phyloP scores from a whole-genome alignment of 2,329 filamentous ascomycete species.

The Botrytis porri region DNA sequence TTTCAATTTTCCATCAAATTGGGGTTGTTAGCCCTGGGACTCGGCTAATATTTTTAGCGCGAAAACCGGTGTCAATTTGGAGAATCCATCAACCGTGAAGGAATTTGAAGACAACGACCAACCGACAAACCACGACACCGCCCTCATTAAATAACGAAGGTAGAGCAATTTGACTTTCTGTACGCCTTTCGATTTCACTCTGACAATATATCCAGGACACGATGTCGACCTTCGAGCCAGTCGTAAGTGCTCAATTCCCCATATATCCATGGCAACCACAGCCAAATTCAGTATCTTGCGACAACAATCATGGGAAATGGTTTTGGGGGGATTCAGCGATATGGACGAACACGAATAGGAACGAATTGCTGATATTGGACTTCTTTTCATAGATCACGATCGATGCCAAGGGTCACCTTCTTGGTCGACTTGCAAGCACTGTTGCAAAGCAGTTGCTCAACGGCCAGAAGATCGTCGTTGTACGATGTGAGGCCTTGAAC shows the following conservation, averaged over 20 bases:
- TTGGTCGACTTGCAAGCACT: conserved; percentile 96
- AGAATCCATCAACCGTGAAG: conserved; percentile 15
- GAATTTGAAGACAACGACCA: conserved; percentile 23
- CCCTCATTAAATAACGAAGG: conserved; percentile 39
- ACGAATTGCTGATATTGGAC: conserved; percentile 38
- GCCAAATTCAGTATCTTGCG: conserved; percentile 22
- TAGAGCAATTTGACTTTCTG: conserved; percentile 32
- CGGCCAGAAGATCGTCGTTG: conserved; percentile 98
- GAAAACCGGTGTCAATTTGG: conserved; percentile 14
- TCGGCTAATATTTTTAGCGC: conserved; percentile 25
- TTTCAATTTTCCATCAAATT: conserved; percentile 20
- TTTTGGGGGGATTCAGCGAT: conserved; percentile 8
- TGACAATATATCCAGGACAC: conserved; percentile 42
- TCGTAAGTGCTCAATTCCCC: conserved; percentile 54
- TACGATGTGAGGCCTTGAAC: conserved; percentile 98
- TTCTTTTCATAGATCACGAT: conserved; percentile 75
- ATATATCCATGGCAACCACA: background rate
- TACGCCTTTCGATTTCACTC: conserved; percentile 31
- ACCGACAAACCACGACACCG: conserved; percentile 38
- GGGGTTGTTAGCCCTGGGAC: conserved; percentile 29
- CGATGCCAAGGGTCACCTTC: conserved; percentile 99
- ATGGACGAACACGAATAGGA: conserved; percentile 26
- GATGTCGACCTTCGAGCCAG: conserved; percentile 69
- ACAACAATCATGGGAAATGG: conserved; percentile 9
- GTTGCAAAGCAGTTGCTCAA: conserved; percentile 99